These are phyloP conservation scores for Phyllachora maydis DNA, from an alignment of 2,329 filamentous ascomycete genomes.

Conservation along the genomic window DNA sequence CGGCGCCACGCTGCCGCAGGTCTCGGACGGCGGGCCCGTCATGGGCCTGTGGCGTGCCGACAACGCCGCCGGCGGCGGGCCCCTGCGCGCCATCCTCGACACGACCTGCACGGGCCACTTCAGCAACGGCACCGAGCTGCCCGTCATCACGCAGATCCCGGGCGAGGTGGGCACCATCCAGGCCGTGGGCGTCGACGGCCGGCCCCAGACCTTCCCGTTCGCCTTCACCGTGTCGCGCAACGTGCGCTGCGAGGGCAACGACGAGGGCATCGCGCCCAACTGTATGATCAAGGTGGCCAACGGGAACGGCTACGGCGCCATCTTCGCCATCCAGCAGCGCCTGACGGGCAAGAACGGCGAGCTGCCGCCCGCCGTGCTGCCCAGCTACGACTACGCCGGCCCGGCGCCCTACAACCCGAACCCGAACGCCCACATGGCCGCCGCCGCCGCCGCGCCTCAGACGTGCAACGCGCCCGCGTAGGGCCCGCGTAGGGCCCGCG, in stretches of 20 bases:
- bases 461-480: too few species aligned
- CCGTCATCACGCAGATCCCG: slow-evolving; percentile 14
- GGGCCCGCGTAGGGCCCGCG: too few species aligned
- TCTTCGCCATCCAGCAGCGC: slow-evolving; percentile 18
- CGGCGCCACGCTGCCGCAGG: slow-evolving; percentile 16
- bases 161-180: slow-evolving; percentile 7
- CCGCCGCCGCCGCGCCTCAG: too few species aligned
- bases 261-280: slow-evolving; percentile 12
- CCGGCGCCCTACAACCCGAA: too few species aligned
- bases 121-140: slow-evolving; percentile 9
- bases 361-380: too few species aligned
- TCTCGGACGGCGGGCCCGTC: slow-evolving; percentile 13
- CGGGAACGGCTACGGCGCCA: slow-evolving; percentile 16
- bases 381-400: too few species aligned
- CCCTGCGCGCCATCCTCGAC: slow-evolving; percentile 16
- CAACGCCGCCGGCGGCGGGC: slow-evolving; percentile 18
- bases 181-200: slow-evolving; percentile 1
- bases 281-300: slow-evolving; percentile 22
- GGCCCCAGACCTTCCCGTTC: slow-evolving; percentile 6
- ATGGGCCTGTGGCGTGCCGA: slow-evolving; percentile 17
- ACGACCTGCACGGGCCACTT: slow-evolving; percentile 14
- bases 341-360: too few species aligned
- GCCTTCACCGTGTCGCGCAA: slow-evolving; percentile 9
- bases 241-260: slow-evolving; percentile 15
- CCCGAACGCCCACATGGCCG: too few species aligned